A percentile compares a stretch with the other conserved stretches of the same genome.
These are phyloP conservation scores for Trebouxia gelatinosa DNA, from an alignment of 163 green algal species.

Conservation along the genomic window DNA sequence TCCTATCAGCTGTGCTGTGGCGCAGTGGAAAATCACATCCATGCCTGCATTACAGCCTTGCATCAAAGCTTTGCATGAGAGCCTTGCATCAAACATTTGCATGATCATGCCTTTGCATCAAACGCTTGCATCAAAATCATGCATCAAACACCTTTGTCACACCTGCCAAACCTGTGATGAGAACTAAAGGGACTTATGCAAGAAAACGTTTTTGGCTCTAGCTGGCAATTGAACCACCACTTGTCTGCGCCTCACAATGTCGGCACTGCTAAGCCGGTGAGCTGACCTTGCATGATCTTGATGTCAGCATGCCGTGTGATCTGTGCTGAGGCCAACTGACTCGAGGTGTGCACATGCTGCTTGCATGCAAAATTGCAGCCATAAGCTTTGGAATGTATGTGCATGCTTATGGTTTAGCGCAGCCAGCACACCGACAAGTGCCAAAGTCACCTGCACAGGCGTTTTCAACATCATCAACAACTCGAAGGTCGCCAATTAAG, in stretches of 20 bases:
- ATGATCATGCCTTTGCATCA: neutral
- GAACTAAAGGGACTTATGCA: neutral
- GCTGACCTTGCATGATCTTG: too few relatives aligned
- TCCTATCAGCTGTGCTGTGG: conserved; percentile 77
- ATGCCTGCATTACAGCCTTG: conserved; percentile 46
- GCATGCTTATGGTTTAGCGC: too few relatives aligned
- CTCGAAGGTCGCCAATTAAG: conserved; percentile 74
- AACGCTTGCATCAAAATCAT: neutral
- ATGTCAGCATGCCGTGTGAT: too few relatives aligned
- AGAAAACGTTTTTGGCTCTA: neutral
- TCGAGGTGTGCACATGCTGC: neutral
- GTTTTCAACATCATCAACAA: conserved; percentile 50
- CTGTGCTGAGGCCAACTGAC: neutral
- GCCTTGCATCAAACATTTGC: neutral
- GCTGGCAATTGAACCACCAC: too few relatives aligned
- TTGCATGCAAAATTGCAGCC: neutral
- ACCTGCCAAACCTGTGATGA: neutral
- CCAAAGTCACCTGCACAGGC: conserved; percentile 33
- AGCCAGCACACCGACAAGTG: neutral
- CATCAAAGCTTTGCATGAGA: too few relatives aligned
- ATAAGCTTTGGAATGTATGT: neutral
- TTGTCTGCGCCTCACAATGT: too few relatives aligned
- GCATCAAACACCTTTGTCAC: neutral
- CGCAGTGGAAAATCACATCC: conserved; percentile 85
- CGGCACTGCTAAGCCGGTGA: neutral